A percentile compares a stretch with the other conserved stretches of the same genome.
Evolutionary conservation across 192 early-diverging fungal species (phyloP).

Genomic region (Coemansia aciculifera): DNA sequence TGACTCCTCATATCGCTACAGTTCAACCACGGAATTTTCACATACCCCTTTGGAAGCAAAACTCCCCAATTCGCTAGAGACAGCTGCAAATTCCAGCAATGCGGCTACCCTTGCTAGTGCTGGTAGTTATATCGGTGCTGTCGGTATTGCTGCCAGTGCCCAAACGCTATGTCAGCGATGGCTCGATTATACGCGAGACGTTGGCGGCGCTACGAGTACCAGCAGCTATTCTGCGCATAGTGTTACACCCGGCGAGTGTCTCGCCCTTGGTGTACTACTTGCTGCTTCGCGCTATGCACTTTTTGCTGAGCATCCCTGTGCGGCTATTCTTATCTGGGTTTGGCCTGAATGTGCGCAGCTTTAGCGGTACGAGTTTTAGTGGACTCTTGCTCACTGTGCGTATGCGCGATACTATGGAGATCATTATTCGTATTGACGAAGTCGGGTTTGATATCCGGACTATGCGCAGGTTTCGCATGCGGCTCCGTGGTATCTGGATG

Average conservation of each 20-base stretch:
- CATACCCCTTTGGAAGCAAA: neutral
- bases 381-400: constrained; percentile 30
- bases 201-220: constrained; percentile 30
- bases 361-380: constrained; percentile 41
- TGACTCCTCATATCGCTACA: neutral
- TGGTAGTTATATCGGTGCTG: constrained; percentile 25
- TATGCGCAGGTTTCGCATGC: constrained; percentile 43
- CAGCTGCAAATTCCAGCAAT: constrained; percentile 12
- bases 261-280: constrained; percentile 30
- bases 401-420: constrained; percentile 21
- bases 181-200: constrained; percentile 28
- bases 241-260: constrained; percentile 33
- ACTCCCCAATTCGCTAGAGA: neutral
- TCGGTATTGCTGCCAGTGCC: constrained; percentile 42
- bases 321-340: constrained; percentile 43
- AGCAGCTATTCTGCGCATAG: neutral
- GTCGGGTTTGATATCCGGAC: constrained; percentile 51
- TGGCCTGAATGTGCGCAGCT: constrained; percentile 38
- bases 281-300: constrained; percentile 19
- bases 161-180: constrained; percentile 15
- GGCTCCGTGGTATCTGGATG: constrained; percentile 19
- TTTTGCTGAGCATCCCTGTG: constrained; percentile 34
- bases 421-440: constrained; percentile 34
- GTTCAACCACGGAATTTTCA: neutral
- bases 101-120: constrained; percentile 32